Conservation (phyloP, 306 rosid species). For the Inga leiocalycina region DNA sequence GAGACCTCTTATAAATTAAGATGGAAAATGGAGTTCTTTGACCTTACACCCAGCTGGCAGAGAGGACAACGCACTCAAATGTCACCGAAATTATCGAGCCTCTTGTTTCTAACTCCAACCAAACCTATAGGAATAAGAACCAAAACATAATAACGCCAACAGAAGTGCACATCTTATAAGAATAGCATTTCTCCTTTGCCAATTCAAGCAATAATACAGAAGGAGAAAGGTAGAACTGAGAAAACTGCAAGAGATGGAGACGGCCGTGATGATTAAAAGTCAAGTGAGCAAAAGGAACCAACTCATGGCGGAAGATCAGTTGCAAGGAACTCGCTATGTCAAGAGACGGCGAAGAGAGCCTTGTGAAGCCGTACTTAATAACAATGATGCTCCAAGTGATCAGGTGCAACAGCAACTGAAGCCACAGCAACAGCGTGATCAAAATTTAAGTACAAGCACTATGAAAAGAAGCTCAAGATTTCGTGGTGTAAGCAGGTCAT, state of each 20-base stretch:
- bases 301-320: conserved; percentile 38
- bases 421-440: conserved; percentile 36
- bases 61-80: conserved; percentile 31
- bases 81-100: conserved; percentile 44
- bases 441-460: conserved; percentile 48
- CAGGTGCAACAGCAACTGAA: conserved; percentile 18
- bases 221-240: neutral
- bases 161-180: conserved; percentile 35
- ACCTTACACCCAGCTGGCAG: conserved; percentile 29
- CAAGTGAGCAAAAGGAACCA: conserved; percentile 43
- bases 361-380: conserved; percentile 13
- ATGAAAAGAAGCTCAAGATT: conserved; percentile 78
- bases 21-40: neutral
- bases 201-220: neutral
- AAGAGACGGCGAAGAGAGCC: conserved; percentile 72
- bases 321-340: conserved; percentile 40
- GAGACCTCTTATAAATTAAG: neutral
- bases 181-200: conserved; percentile 3
- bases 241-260: conserved; percentile 37
- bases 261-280: conserved; percentile 47
- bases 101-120: conserved; percentile 41
- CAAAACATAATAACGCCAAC: conserved; percentile 49
- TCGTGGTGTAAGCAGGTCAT: conserved; percentile 84
- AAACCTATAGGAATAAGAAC: conserved; percentile 31
- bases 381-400: conserved; percentile 27